Percentiles rank a stretch among this genome's conserved stretches.
Evolutionary conservation across 2,329 filamentous ascomycete species (phyloP).

Genomic region (Diaporthe sp.): DNA sequence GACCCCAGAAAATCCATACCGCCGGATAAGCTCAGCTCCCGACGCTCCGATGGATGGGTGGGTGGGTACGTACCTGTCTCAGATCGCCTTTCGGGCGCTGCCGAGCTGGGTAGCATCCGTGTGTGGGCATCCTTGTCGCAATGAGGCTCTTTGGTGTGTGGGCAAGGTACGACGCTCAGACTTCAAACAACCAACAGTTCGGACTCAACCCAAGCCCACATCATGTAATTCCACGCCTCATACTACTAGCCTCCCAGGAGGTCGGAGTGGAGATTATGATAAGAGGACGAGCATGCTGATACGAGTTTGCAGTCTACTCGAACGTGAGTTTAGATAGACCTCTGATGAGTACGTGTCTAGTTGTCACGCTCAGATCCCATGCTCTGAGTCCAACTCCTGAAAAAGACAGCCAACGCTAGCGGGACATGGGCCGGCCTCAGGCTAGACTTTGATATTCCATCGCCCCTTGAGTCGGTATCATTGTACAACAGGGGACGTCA

Average conservation of each 20-base stretch:
- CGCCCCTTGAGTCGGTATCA: not conserved
- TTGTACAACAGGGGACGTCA: not conserved
- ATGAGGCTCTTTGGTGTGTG: slow-evolving; percentile 15
- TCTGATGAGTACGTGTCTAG: too few relatives aligned
- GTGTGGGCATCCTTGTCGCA: slow-evolving; percentile 16
- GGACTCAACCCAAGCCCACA: not conserved
- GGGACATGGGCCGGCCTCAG: too few relatives aligned
- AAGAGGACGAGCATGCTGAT: not conserved
- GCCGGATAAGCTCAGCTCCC: slow-evolving; percentile 28
- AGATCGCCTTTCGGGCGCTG: slow-evolving; percentile 22
- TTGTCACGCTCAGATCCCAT: too few relatives aligned
- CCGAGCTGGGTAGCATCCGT: slow-evolving; percentile 23
- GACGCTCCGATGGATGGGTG: not conserved
- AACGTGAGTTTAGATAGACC: not conserved
- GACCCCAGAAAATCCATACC: slow-evolving; percentile 26
- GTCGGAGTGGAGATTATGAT: not conserved
- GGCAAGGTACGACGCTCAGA: slow-evolving; percentile 22
- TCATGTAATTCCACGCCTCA: not conserved
- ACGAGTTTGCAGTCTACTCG: not conserved
- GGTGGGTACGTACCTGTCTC: slow-evolving; percentile 16
- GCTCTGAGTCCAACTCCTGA: too few relatives aligned
- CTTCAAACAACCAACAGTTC: not conserved
- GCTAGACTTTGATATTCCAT: too few relatives aligned
- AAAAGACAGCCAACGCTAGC: too few relatives aligned
- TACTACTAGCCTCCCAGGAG: not conserved